Evolutionary conservation across 2,329 filamentous ascomycete genomes (phyloP), one percentile per base, ranked within the genome.

Genomic region (Torrubiellomyces zombiae): DNA sequence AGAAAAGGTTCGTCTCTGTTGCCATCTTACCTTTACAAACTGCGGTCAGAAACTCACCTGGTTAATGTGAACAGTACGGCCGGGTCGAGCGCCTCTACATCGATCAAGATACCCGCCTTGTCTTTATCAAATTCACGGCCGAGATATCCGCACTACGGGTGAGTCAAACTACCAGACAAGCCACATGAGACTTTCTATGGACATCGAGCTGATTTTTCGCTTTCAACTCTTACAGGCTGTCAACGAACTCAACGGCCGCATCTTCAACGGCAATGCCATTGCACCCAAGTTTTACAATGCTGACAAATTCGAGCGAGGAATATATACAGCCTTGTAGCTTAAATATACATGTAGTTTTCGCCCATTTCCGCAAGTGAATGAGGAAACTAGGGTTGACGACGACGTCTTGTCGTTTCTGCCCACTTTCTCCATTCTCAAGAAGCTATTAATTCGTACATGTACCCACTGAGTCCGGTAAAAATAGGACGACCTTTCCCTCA

Each of bases 61-160:
- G n/a, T n/a, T n/a, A n/a, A n/a, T n/a, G 16, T 7, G 7, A 24
- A 15, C 35, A 82, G 71, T 92, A 92, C 45, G 83, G 85, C 10
- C 67, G 71, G 21, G 77, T 93, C 5, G 79, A 91, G 48, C 63
- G 81, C 36, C 60, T 93, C 11, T 75, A 75, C 41, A 74, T 94
- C 29, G 70, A 80, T 41, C 58, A 70, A 21, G 55, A 63, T 35
- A 59, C 58, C 24, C 52, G 58, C 9, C 68, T 72, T 26, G 89
- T 98, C 4, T 95, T 93, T 48, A 82, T 98, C 48, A 81, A 91
- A 47, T 98, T 95, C 45, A 86, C 80, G 3, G 78, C 77, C 36
- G 69, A 75, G 39, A 59, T 95, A 27, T 89, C 79, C 22, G 89
- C 83, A 9, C 53, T 95, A 29, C 67, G 83, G 38, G 80, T 85